Evolutionary conservation across 371 early-diverging fungal genomes (phyloP), one percentile per base, ranked within the genome.

Genomic region (Mortierella sp.): DNA sequence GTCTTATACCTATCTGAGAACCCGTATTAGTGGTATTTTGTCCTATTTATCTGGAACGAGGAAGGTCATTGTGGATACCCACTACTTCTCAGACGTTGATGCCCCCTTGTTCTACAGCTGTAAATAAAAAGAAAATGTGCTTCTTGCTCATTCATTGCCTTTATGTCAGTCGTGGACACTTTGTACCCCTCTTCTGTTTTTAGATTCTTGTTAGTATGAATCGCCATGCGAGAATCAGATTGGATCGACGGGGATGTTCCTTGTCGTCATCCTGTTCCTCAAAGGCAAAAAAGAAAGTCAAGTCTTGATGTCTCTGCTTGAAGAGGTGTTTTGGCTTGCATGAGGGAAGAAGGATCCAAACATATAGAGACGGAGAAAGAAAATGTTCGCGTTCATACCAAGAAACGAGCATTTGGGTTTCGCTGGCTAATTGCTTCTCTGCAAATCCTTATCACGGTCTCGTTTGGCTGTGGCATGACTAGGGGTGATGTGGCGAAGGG

Each of bases 141-240:
- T 45, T 13, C 45, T 45, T 11, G 7, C 8, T 1, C n/a, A 4
- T 52, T 10, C 26, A 26, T 50, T 5, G 9, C 4, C 50, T n/a
- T n/a, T 13, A n/a, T n/a, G n/a, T n/a, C n/a, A n/a, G 47, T 47
- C 19, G 47, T 47, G 47, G 5, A 16, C 22, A 47, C 19, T 7
- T 6, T 45, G 19, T 1, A 22, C 7, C 22, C 47, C 47, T 47
- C 47, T 7, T 22, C 16, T 22, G 22, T 47, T 5, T 47, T n/a
- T 50, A n/a, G 22, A 9, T 0, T 9, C 24, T 16, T 58, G 31
- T 19, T 69, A 13, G 69, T 69, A 41, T 69, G 69, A 69, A 53
- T 55, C 69, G 69, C 69, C 69, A 69, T 69, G 6, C 44, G 29
- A 43, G 37, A 43, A 14, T n/a, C 13, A 55, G 19, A 26, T n/a